Percentiles rank a stretch among this genome's conserved stretches.
phyloP scores from a whole-genome alignment of 2,329 filamentous ascomycete genomes.

The Huntiella abstrusa region DNA sequence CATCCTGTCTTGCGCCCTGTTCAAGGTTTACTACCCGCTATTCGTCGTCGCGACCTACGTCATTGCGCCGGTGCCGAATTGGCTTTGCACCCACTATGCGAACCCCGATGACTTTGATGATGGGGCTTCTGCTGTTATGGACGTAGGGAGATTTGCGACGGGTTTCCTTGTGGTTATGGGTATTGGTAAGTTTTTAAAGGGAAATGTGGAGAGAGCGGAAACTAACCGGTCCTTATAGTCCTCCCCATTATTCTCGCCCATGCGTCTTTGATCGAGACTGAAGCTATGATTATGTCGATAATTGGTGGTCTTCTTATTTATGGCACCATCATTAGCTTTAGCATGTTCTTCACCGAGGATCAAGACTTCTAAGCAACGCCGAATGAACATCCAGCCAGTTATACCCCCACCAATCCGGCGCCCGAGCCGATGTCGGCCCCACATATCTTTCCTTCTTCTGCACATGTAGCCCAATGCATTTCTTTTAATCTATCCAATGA shows the following conservation, averaged over 20 bases:
- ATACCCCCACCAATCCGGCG: no score
- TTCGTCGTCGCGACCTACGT: slow-evolving; percentile 93
- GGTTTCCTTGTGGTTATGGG: slow-evolving; percentile 96
- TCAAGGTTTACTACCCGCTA: slow-evolving; percentile 83
- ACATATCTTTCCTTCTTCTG: no score
- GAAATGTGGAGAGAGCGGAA: background rate
- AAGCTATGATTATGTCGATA: slow-evolving; percentile 91
- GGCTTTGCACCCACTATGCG: slow-evolving; percentile 74
- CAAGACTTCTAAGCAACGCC: slow-evolving; percentile 57
- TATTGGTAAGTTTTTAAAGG: slow-evolving; percentile 48
- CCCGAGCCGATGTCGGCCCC: no score
- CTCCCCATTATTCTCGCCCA: slow-evolving; percentile 79
- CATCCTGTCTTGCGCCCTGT: slow-evolving; percentile 92
- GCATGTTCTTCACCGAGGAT: slow-evolving; percentile 96
- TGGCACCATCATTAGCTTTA: slow-evolving; percentile 93
- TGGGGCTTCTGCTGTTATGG: slow-evolving; percentile 65
- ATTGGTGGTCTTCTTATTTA: slow-evolving; percentile 87
- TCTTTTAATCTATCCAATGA: background rate
- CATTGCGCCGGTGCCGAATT: slow-evolving; percentile 85
- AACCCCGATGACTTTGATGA: slow-evolving; percentile 90
- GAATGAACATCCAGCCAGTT: no score
- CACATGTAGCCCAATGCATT: background rate
- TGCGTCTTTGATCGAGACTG: slow-evolving; percentile 58
- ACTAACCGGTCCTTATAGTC: slow-evolving; percentile 31
- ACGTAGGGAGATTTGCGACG: slow-evolving; percentile 84